phyloP scores from a whole-genome alignment of 345 rosid genomes.

The Citrus reticulata region DNA sequence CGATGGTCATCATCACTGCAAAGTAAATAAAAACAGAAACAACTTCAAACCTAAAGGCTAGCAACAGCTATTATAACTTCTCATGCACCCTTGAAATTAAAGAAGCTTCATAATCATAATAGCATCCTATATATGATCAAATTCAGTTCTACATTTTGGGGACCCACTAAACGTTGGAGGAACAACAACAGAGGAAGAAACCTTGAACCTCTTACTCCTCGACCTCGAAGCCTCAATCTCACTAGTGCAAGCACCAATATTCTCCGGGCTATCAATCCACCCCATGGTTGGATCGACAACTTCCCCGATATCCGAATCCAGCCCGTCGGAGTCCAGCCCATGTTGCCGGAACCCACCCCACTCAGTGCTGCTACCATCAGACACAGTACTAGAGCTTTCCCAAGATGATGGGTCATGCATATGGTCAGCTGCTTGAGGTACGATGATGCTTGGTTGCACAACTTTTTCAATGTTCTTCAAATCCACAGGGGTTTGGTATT shows the following conservation, averaged over 20 bases:
- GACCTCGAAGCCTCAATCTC: conserved; percentile 41
- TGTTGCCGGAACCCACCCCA: conserved; percentile 46
- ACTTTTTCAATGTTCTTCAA: conserved; percentile 46
- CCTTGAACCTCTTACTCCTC: conserved; percentile 63
- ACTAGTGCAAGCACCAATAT: conserved; percentile 1
- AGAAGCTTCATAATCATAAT: neutral
- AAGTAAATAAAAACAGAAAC: neutral
- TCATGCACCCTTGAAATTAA: no score
- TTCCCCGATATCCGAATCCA: conserved; percentile 52
- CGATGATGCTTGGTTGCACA: conserved; percentile 64
- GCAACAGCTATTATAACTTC: neutral
- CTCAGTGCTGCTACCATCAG: conserved; percentile 48
- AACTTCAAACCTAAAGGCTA: neutral
- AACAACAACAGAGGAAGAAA: conserved; percentile 53
- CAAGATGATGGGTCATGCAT: conserved; percentile 26
- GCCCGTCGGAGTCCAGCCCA: conserved; percentile 53
- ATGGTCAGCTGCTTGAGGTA: conserved; percentile 25
- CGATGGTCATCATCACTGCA: neutral
- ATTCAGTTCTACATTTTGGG: conserved; percentile 14
- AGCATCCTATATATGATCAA: no score
- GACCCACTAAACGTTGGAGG: conserved; percentile 54
- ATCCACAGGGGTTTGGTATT: conserved; percentile 34
- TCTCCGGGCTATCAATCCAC: conserved; percentile 53
- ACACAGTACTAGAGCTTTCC: conserved; percentile 49
- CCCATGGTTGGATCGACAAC: conserved; percentile 24